These are phyloP conservation scores for Staphylotrichum tortipilum DNA, from an alignment of 495 filamentous ascomycete species.

Conservation along the genomic window DNA sequence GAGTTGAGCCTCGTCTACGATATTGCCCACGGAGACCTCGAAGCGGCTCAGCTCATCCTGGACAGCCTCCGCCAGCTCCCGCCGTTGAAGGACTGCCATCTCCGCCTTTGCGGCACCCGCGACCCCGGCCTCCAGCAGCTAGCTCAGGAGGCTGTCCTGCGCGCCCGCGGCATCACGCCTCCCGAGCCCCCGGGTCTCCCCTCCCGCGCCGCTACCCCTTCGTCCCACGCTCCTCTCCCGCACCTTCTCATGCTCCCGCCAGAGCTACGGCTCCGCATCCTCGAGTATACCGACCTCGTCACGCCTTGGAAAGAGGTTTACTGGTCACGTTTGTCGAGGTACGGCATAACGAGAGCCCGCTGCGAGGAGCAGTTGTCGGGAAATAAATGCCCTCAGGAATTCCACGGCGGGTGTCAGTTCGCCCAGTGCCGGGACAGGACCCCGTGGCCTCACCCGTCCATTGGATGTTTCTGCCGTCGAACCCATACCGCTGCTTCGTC, in stretches of 20 bases:
- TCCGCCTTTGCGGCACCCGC: not conserved
- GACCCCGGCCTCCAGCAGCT: not conserved
- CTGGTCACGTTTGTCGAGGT: not conserved
- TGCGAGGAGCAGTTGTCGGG: not conserved
- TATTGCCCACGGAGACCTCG: not conserved
- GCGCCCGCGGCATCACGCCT: not conserved
- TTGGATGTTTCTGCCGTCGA: slow-evolving; percentile 5
- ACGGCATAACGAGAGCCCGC: not conserved
- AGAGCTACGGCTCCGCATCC: slow-evolving; percentile 3
- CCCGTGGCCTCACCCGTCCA: not conserved
- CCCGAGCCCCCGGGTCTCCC: not conserved
- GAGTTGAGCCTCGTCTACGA: slow-evolving; percentile 5
- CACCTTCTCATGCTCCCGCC: not conserved
- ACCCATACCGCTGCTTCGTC: not conserved
- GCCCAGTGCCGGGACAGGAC: not conserved
- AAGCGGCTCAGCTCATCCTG: not conserved
- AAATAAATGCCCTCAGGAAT: not conserved
- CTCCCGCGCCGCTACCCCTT: too few species aligned
- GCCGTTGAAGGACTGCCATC: slow-evolving; percentile 1
- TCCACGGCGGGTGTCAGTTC: not conserved
- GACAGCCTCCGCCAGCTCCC: not conserved
- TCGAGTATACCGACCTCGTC: slow-evolving; percentile 7
- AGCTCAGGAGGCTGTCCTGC: not conserved
- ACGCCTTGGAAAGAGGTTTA: slow-evolving; percentile 1
- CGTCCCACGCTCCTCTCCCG: not conserved